A percentile compares a stretch with the other conserved stretches of the same genome.
Evolutionary conservation across 805 yeast species (phyloP).

Genomic region (Hanseniaspora nectarophila): DNA sequence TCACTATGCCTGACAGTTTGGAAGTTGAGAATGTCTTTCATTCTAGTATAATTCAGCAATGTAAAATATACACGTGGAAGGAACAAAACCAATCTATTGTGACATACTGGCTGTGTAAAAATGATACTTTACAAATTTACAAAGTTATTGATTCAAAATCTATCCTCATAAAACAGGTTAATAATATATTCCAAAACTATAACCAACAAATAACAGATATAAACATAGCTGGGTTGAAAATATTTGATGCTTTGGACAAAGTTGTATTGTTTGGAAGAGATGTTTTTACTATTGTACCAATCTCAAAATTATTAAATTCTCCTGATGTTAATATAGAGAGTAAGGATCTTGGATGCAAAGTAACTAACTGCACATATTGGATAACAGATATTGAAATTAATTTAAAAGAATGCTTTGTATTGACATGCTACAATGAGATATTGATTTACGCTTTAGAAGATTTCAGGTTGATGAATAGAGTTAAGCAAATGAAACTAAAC

Average conservation of each 20-base stretch:
- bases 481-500: constrained; percentile 47
- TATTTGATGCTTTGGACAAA: neutral
- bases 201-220: neutral
- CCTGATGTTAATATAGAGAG: neutral
- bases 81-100: neutral
- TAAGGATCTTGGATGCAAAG: neutral
- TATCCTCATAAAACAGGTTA: neutral
- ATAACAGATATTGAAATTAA: constrained; percentile 50
- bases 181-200: neutral
- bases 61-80: neutral
- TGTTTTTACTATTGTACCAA: neutral
- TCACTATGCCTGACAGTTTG: neutral
- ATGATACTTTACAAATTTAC: neutral
- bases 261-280: neutral
- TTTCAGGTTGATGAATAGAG: constrained; percentile 23
- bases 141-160: neutral
- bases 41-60: neutral
- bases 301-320: neutral
- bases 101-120: constrained; percentile 1
- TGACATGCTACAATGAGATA: constrained; percentile 68
- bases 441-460: constrained; percentile 25
- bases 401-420: constrained; percentile 33
- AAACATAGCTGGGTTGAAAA: neutral
- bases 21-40: neutral
- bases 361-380: constrained; percentile 48